phyloP scores from a whole-genome alignment of 2,329 filamentous ascomycete species.

The Eurotiales sp. region DNA sequence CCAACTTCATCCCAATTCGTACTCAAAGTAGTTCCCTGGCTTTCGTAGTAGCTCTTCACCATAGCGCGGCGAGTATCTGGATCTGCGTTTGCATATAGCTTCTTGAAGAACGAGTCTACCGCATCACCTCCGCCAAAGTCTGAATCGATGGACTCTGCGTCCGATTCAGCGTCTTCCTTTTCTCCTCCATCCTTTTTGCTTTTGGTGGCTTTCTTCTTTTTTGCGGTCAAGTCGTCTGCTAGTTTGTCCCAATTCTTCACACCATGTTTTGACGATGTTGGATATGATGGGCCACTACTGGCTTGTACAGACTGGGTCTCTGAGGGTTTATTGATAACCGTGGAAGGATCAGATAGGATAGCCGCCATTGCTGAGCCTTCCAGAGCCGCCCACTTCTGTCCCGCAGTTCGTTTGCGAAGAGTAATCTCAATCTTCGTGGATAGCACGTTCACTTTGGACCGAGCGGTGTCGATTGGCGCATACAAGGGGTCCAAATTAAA shows the following conservation, averaged over 20 bases:
- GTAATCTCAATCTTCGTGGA: conserved; percentile 76
- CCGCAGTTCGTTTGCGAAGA: conserved; percentile 63
- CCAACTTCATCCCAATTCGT: conserved; percentile 88
- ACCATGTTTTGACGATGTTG: conserved; percentile 77
- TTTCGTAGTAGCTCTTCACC: conserved; percentile 96
- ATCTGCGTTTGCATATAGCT: conserved; percentile 71
- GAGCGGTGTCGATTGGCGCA: conserved; percentile 58
- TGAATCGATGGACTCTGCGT: conserved; percentile 41
- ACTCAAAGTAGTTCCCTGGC: conserved; percentile 86
- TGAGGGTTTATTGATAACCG: conserved; percentile 4
- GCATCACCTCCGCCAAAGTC: conserved; percentile 55
- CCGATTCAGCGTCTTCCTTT: conserved; percentile 51
- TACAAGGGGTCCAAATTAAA: conserved; percentile 66
- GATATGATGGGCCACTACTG: conserved; percentile 60
- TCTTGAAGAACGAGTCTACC: conserved; percentile 84
- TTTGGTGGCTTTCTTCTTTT: conserved; percentile 32
- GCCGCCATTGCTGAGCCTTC: conserved; percentile 42
- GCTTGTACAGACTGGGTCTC: conserved; percentile 1
- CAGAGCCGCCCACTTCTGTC: conserved; percentile 64
- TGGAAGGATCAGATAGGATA: conserved; percentile 19
- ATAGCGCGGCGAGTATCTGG: conserved; percentile 85
- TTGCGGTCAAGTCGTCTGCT: conserved; percentile 48
- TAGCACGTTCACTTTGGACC: conserved; percentile 63
- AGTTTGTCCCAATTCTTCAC: conserved; percentile 92
- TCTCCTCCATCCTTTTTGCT: conserved; percentile 26